Evolutionary conservation across 2,329 filamentous ascomycete genomes (phyloP).

Genomic region (Fusarium penzigii): DNA sequence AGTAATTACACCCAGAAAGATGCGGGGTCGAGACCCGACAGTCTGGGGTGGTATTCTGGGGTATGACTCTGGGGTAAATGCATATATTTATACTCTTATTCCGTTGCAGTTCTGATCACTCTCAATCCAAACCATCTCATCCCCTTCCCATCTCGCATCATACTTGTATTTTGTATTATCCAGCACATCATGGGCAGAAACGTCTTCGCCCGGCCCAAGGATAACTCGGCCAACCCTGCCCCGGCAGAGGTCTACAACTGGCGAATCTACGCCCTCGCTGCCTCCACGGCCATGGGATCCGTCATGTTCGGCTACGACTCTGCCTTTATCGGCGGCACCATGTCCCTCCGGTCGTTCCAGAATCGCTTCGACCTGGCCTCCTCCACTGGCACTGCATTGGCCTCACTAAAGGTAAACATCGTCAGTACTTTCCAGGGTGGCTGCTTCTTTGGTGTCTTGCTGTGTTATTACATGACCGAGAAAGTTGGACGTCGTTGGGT

Average conservation of each 20-base stretch:
- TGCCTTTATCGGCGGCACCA: slow-evolving; percentile 56
- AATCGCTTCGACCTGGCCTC: slow-evolving; percentile 35
- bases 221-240: slow-evolving; percentile 13
- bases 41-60: too few relatives aligned
- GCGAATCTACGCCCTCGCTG: slow-evolving; percentile 48
- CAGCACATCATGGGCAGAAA: slow-evolving; percentile 2
- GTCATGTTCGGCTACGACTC: slow-evolving; percentile 53
- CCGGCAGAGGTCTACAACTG: slow-evolving; percentile 57
- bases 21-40: too few relatives aligned
- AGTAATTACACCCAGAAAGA: too few relatives aligned
- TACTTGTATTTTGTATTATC: too few relatives aligned
- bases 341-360: slow-evolving; percentile 49
- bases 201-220: slow-evolving; percentile 2
- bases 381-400: slow-evolving; percentile 31
- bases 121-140: neutral
- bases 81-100: too few relatives aligned
- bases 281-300: slow-evolving; percentile 51
- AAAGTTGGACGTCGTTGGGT: slow-evolving; percentile 52
- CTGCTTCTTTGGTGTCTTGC: slow-evolving; percentile 54
- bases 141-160: too few relatives aligned
- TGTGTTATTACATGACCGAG: slow-evolving; percentile 49
- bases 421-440: slow-evolving; percentile 51
- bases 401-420: slow-evolving; percentile 45
- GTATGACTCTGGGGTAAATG: too few relatives aligned
- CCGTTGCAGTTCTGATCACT: neutral